Conservation (phyloP, 768 basidiomycete species). For the Boletus pseudo-olivaceus region DNA sequence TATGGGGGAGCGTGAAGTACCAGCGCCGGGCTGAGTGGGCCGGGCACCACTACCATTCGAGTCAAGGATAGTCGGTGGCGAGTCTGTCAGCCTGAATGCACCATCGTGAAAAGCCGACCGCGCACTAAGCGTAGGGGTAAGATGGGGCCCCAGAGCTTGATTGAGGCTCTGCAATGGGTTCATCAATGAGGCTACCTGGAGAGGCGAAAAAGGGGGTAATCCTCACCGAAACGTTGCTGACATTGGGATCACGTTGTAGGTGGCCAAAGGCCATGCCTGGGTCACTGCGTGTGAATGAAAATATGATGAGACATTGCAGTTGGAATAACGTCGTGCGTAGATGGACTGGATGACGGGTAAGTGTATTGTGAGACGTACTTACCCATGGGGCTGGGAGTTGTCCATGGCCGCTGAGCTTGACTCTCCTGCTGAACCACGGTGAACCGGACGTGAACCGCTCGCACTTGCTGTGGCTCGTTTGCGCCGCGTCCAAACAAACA, state of each 20-base stretch:
- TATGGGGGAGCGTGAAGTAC: conserved; percentile 31
- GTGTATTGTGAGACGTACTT: conserved; percentile 21
- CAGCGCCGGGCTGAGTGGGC: conserved; percentile 26
- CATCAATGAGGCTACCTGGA: conserved; percentile 27
- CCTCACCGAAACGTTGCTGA: conserved; percentile 59
- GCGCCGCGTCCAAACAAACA: conserved; percentile 26
- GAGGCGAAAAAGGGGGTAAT: conserved; percentile 18
- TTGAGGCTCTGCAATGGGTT: conserved; percentile 46
- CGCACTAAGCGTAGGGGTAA: conserved; percentile 36
- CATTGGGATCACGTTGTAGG: conserved; percentile 53
- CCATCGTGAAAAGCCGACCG: conserved; percentile 33
- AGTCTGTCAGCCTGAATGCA: conserved; percentile 29
- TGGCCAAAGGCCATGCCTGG: conserved; percentile 60
- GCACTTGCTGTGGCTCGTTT: conserved; percentile 32
- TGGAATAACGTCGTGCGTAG: neutral
- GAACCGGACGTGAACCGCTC: conserved; percentile 37
- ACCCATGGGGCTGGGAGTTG: conserved; percentile 34
- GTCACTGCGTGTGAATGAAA: conserved; percentile 42
- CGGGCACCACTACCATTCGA: conserved; percentile 23
- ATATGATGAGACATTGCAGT: conserved; percentile 13
- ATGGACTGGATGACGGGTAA: neutral
- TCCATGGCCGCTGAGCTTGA: conserved; percentile 26
- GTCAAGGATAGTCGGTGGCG: conserved; percentile 31
- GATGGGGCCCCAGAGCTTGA: conserved; percentile 56
- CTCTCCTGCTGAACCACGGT: conserved; percentile 31